Evolutionary conservation across 2,329 filamentous ascomycete genomes (phyloP).

Genomic region (Arthroderma sp.): DNA sequence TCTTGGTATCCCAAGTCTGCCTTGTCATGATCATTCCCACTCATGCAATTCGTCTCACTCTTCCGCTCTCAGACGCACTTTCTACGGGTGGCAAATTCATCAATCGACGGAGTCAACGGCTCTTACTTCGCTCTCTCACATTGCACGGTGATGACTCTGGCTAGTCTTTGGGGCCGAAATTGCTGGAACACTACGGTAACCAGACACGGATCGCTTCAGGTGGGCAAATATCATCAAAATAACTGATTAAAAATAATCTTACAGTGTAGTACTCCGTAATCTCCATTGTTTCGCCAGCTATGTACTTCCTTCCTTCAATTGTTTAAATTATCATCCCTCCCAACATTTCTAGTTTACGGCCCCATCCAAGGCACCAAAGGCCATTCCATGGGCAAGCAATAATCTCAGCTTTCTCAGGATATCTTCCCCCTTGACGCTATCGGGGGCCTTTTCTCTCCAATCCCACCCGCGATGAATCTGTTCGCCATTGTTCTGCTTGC

Average conservation of each 20-base stretch:
- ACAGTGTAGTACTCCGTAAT: background rate
- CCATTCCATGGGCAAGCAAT: conserved; percentile 60
- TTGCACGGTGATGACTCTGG: background rate
- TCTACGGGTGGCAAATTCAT: background rate
- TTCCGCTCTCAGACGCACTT: background rate
- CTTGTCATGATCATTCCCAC: background rate
- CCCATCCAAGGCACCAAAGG: conserved; percentile 25
- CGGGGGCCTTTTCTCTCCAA: conserved; percentile 51
- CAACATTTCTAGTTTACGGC: background rate
- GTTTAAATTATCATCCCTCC: background rate
- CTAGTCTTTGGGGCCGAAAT: background rate
- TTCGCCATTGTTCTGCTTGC: conserved; percentile 8
- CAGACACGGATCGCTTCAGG: background rate
- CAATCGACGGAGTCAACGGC: background rate
- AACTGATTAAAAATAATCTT: background rate
- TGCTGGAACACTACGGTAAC: background rate
- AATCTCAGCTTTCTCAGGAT: conserved; percentile 61
- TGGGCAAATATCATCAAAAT: background rate
- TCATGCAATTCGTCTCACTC: no score
- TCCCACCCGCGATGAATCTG: conserved; percentile 55
- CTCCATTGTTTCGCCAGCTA: background rate
- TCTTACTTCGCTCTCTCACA: background rate
- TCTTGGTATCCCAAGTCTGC: background rate
- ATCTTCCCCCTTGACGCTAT: conserved; percentile 51
- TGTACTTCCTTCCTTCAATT: background rate